Conservation (phyloP, 2,329 filamentous ascomycete genomes). For the Trichoderma sp. region DNA sequence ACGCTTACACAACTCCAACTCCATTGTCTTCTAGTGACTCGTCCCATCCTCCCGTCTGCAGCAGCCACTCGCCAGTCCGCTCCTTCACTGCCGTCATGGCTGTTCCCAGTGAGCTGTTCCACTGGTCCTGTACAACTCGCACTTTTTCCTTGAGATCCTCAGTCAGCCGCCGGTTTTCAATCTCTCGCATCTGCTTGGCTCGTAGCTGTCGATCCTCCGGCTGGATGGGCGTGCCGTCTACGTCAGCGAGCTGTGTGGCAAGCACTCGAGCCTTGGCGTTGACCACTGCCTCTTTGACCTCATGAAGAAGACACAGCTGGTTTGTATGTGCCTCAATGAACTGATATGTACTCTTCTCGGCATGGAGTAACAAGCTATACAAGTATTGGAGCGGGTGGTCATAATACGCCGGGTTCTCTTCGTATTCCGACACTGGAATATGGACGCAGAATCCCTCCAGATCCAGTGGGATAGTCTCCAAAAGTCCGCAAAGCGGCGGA, state of each 20-base stretch:
- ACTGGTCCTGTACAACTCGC: conserved; percentile 85
- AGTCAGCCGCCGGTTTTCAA: conserved; percentile 73
- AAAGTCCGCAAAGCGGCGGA: conserved; percentile 74
- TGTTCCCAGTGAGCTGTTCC: conserved; percentile 83
- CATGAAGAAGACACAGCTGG: conserved; percentile 84
- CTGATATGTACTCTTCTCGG: conserved; percentile 91
- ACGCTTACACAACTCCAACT: conserved; percentile 40
- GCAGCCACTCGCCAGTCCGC: conserved; percentile 72
- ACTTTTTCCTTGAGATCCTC: conserved; percentile 94
- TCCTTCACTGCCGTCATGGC: conserved; percentile 74
- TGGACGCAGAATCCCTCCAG: conserved; percentile 68
- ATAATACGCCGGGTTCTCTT: conserved; percentile 83
- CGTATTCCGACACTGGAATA: conserved; percentile 77
- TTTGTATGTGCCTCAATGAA: conserved; percentile 97
- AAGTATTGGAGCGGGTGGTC: conserved; percentile 88
- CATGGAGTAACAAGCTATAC: conserved; percentile 80
- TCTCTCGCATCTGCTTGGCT: conserved; percentile 61
- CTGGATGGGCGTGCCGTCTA: conserved; percentile 40
- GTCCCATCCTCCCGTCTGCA: conserved; percentile 85
- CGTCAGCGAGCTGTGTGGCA: conserved; percentile 63
- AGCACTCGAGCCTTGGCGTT: conserved; percentile 68
- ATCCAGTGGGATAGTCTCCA: conserved; percentile 74
- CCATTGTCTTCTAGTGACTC: conserved; percentile 68
- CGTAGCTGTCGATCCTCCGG: conserved; percentile 44
- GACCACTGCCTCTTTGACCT: conserved; percentile 81